Evolutionary conservation across 805 yeast species (phyloP).

Genomic region (Nakazawaea anatomiae): DNA sequence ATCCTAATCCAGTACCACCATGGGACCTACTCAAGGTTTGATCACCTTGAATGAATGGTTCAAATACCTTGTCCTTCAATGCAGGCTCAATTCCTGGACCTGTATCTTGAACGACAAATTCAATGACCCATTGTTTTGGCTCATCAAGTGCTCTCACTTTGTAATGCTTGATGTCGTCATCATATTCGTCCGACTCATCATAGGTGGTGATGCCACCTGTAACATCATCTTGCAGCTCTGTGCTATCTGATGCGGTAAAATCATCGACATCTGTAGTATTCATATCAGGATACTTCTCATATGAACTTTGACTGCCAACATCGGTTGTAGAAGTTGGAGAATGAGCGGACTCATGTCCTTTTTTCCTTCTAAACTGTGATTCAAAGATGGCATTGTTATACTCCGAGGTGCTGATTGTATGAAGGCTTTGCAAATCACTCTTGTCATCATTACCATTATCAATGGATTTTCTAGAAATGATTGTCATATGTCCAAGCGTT

Average conservation of each 20-base stretch:
- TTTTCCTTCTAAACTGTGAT: constrained; percentile 28
- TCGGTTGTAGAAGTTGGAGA: constrained; percentile 10
- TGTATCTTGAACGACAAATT: constrained; percentile 77
- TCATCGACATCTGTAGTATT: background rate
- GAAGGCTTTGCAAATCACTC: constrained; percentile 17
- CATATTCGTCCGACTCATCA: constrained; percentile 11
- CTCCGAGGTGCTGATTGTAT: constrained; percentile 21
- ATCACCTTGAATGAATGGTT: constrained; percentile 96
- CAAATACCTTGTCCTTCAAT: constrained; percentile 80
- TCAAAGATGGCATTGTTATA: constrained; percentile 39
- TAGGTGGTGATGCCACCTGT: background rate
- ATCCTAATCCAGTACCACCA: constrained; percentile 95
- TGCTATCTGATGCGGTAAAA: background rate
- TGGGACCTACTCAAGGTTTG: constrained; percentile 85
- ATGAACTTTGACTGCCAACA: constrained; percentile 6
- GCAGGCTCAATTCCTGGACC: constrained; percentile 92
- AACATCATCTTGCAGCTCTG: background rate
- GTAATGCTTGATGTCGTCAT: constrained; percentile 11
- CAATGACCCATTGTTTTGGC: constrained; percentile 50
- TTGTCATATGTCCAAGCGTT: background rate
- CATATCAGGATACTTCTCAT: background rate
- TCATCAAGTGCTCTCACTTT: constrained; percentile 18
- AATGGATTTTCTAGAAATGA: too few relatives aligned
- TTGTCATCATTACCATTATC: background rate
- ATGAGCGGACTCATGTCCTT: background rate